phyloP scores from a whole-genome alignment of 2,329 filamentous ascomycete genomes.

The Podosphaera fusca region DNA sequence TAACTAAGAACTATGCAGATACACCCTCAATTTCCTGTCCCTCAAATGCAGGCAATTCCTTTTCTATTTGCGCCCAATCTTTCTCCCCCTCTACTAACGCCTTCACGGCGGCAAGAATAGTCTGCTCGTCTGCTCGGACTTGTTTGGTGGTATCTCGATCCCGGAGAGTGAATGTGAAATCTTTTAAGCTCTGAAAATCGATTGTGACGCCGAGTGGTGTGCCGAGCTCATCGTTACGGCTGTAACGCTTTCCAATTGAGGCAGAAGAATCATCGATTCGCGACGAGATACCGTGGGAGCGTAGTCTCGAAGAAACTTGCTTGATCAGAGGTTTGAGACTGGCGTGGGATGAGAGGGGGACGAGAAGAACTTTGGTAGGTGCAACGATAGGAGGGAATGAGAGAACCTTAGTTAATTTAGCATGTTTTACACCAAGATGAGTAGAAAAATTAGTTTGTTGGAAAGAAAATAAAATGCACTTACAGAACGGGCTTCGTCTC shows the following conservation, averaged over 20 bases:
- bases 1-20: background rate
- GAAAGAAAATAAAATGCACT: conserved; percentile 19
- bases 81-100: conserved; percentile 26
- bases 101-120: conserved; percentile 50
- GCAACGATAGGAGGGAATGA: conserved; percentile 58
- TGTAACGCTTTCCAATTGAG: conserved; percentile 84
- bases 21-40: conserved; percentile 33
- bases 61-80: conserved; percentile 44
- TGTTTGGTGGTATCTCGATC: conserved; percentile 83
- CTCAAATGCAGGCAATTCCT: conserved; percentile 65
- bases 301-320: conserved; percentile 51
- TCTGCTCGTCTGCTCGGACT: conserved; percentile 61
- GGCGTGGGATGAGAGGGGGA: conserved; percentile 62
- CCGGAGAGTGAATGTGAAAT: conserved; percentile 65
- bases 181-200: conserved; percentile 85
- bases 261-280: conserved; percentile 77
- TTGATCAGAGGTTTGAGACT: conserved; percentile 60
- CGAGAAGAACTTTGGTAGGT: conserved; percentile 87
- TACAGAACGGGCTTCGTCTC: conserved; percentile 69
- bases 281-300: conserved; percentile 55
- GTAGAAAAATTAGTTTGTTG: background rate
- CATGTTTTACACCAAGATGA: background rate
- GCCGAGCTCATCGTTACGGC: conserved; percentile 84
- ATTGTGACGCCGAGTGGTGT: conserved; percentile 86
- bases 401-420: conserved; percentile 28